A percentile compares a stretch with the other conserved stretches of the same genome.
Evolutionary conservation across 805 yeast species (phyloP).

Genomic region (Ogataea populi-albae): DNA sequence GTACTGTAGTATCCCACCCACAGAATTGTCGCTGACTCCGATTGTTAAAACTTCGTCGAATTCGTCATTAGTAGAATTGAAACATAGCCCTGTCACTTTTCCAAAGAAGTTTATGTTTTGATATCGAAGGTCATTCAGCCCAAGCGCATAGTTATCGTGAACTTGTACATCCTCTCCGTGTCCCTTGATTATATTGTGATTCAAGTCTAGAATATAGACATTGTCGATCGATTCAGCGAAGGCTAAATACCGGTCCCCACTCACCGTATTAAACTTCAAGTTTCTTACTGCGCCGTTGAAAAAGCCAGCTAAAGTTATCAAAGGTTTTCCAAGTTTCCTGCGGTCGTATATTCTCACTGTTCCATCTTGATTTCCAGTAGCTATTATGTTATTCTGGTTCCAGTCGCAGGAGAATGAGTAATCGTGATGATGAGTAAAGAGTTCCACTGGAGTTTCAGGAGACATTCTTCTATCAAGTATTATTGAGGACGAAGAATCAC

Average conservation of each 20-base stretch:
- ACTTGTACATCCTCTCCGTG: background rate
- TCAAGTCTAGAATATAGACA: slow-evolving; percentile 46
- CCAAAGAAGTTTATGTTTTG: slow-evolving; percentile 57
- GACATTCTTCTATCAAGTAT: slow-evolving; percentile 43
- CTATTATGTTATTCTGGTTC: slow-evolving; percentile 41
- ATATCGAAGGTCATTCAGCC: slow-evolving; percentile 16
- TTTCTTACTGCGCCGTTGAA: slow-evolving; percentile 49
- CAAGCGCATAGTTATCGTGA: slow-evolving; percentile 2
- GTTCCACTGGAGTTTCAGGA: slow-evolving; percentile 1
- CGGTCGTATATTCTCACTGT: slow-evolving; percentile 53
- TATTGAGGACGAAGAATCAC: slow-evolving; percentile 44
- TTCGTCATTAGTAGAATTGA: slow-evolving; percentile 39
- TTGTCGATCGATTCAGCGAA: slow-evolving; percentile 63
- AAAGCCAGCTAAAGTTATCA: slow-evolving; percentile 18
- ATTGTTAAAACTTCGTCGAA: slow-evolving; percentile 47
- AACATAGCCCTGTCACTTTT: slow-evolving; percentile 54
- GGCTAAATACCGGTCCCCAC: slow-evolving; percentile 41
- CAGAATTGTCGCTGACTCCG: slow-evolving; percentile 53
- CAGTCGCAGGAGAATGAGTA: slow-evolving; percentile 62
- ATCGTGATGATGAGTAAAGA: slow-evolving; percentile 48
- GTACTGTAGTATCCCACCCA: slow-evolving; percentile 57
- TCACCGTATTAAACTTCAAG: slow-evolving; percentile 45
- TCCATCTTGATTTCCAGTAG: slow-evolving; percentile 62
- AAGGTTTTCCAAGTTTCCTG: slow-evolving; percentile 28
- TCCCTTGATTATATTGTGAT: slow-evolving; percentile 1